These are phyloP conservation scores for Penicillium sp. DNA, from an alignment of 2,329 filamentous ascomycete genomes.

Conservation along the genomic window DNA sequence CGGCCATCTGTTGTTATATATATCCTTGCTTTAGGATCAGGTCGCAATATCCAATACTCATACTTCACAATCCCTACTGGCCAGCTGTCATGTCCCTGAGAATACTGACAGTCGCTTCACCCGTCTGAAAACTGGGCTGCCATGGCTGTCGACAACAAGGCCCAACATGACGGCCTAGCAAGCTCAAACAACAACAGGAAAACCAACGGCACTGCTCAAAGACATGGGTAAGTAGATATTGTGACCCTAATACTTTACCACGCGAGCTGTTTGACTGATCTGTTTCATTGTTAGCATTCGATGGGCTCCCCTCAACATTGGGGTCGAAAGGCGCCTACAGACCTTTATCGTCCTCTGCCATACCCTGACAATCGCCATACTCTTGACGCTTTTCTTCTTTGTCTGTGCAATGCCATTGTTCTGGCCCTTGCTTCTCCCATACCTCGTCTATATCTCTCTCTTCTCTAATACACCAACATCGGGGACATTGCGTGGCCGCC, in stretches of 20 bases:
- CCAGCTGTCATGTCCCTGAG: neutral
- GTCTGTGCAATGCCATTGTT: constrained; percentile 85
- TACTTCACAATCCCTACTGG: neutral
- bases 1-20: neutral
- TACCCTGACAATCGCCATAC: constrained; percentile 65
- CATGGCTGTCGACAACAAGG: constrained; percentile 5
- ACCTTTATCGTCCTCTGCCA: constrained; percentile 75
- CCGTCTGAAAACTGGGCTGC: neutral
- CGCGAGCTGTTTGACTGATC: neutral
- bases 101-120: neutral
- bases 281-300: constrained; percentile 55
- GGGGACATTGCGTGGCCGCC: constrained; percentile 70
- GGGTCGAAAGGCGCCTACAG: constrained; percentile 67
- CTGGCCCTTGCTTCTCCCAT: constrained; percentile 76
- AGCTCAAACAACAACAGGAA: neutral
- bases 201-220: neutral
- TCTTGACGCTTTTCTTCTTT: constrained; percentile 80
- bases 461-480: constrained; percentile 74
- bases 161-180: neutral
- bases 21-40: neutral
- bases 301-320: constrained; percentile 77
- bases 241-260: neutral
- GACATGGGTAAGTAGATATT: constrained; percentile 1
- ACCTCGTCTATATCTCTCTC: constrained; percentile 72
- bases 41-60: neutral